These are phyloP conservation scores for Fusarium sp. DNA, from an alignment of 2,329 filamentous ascomycete species.

Conservation along the genomic window DNA sequence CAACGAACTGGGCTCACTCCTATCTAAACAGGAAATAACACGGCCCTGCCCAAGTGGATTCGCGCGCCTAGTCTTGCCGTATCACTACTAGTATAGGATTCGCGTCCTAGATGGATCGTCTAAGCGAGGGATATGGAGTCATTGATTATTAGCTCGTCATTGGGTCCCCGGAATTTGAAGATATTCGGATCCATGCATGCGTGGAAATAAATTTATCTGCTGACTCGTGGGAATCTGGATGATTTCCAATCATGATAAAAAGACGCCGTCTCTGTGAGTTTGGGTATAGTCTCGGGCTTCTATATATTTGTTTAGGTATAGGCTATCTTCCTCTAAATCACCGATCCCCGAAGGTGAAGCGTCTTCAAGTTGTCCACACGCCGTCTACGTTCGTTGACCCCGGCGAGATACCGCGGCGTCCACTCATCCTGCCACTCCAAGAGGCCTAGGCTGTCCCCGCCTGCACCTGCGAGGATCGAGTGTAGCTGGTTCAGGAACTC, in stretches of 20 bases:
- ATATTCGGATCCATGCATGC: neutral
- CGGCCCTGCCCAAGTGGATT: neutral
- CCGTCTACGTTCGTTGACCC: neutral
- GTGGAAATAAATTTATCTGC: neutral
- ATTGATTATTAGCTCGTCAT: neutral
- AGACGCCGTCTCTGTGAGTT: neutral
- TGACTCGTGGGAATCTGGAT: neutral
- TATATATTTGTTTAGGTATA: neutral
- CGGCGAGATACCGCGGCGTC: conserved; percentile 4
- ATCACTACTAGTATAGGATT: neutral
- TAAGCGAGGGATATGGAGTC: neutral
- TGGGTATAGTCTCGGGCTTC: neutral
- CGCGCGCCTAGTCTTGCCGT: neutral
- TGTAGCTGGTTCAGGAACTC: conserved; percentile 1
- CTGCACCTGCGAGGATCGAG: neutral
- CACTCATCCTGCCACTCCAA: conserved; percentile 3
- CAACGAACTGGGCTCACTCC: neutral
- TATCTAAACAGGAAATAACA: neutral
- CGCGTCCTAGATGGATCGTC: neutral
- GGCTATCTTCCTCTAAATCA: neutral
- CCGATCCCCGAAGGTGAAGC: neutral
- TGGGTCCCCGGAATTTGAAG: neutral
- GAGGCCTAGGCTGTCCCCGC: neutral
- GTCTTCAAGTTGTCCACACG: conserved; percentile 2
- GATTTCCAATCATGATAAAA: neutral